Conservation (phyloP, 1,284 basidiomycete species). For the Leccinum fuscescens region DNA sequence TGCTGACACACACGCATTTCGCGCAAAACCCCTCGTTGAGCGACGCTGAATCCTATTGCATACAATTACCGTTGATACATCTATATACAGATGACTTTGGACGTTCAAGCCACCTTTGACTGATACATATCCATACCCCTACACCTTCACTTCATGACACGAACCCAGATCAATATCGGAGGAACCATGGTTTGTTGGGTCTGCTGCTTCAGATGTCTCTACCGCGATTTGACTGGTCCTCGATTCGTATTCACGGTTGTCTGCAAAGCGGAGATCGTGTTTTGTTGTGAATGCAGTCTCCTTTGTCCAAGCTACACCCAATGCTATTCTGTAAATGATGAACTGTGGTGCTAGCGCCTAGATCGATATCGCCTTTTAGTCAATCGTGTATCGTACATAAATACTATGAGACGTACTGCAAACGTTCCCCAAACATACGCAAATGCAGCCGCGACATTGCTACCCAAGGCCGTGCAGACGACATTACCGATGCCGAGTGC, state of each 20-base stretch:
- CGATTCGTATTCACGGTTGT: background rate
- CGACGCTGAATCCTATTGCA: background rate
- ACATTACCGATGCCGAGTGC: conserved; percentile 1
- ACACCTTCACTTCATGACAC: background rate
- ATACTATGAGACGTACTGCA: background rate
- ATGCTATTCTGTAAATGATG: conserved; percentile 9
- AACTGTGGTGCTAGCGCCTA: conserved; percentile 8
- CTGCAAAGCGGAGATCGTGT: background rate
- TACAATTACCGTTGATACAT: background rate
- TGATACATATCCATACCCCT: background rate
- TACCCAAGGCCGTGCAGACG: background rate
- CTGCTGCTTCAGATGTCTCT: background rate
- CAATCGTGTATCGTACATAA: background rate
- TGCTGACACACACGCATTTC: background rate
- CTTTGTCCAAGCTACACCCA: conserved; percentile 2
- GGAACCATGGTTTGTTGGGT: background rate
- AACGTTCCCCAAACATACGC: conserved; percentile 2
- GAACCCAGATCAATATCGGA: background rate
- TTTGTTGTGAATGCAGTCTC: background rate
- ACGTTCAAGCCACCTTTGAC: background rate
- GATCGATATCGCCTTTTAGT: background rate
- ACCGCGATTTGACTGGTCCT: background rate
- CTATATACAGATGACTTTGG: background rate
- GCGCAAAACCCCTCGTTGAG: background rate
- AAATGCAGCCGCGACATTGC: background rate